Evolutionary conservation across 1,139 yeast genomes (phyloP), one percentile per base, ranked within the genome.

Genomic region (Geotrichum carabidarum): DNA sequence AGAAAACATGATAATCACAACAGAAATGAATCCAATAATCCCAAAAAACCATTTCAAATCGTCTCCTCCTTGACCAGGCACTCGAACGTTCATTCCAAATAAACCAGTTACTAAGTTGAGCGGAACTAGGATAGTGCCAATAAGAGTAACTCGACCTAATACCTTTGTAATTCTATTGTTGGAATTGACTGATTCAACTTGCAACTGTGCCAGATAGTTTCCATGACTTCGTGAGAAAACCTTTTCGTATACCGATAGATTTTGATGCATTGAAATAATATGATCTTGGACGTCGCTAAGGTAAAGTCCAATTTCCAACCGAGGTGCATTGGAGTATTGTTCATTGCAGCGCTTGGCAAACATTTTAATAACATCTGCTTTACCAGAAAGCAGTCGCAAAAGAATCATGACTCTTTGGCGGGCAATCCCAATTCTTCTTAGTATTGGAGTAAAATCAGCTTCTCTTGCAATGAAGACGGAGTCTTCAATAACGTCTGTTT

Each of bases 251-350:
- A 95, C 88, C 51, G 84, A 72, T 66, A 91, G 78, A 65, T 89
- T 90, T 70, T 90, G 96, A 70, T 84, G 86, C 98, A 91, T 91
- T 15, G 98, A 91, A 59, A 91, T 83, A 64, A 91, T 87, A 78
- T 91, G 99, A 78, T 91, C 98, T 73, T 91, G 98, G 65, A 91
- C 91, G 82, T 93, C 99, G 57, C 98, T 97, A 59, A 93, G 73
- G 69, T 91, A 93, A 60, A 93, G 76, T 2, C 74, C 75, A 63
- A 75, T 74, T 50, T 74, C 78, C 15, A 69, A 68, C 51, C 70
- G 65, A 5, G 78, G 75, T 38, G 73, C 74, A 43, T 68, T 69
- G 38, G 69, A 70, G 69, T 73, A 58, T 60, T 74, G 63, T 77
- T 93, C 98, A 63, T 86, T 94, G 71, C 97, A 91, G 66, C 99